Conservation (phyloP, 768 basidiomycete genomes). For the Suillus spraguei region DNA sequence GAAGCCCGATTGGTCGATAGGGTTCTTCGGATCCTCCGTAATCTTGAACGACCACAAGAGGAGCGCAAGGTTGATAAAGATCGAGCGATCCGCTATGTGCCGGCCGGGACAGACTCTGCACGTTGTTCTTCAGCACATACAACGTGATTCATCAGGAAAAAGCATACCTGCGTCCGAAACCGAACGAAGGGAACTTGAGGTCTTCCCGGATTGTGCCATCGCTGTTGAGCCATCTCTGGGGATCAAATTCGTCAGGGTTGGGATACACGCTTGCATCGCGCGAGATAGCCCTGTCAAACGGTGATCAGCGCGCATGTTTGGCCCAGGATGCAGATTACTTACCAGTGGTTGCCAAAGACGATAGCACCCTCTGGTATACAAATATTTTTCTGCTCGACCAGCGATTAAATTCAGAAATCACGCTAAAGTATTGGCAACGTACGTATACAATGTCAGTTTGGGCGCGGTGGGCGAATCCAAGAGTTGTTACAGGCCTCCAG, state of each 20-base stretch:
- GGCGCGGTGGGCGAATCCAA: slow-evolving; percentile 65
- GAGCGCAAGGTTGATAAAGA: slow-evolving; percentile 67
- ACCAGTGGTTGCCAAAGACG: slow-evolving; percentile 42
- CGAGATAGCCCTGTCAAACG: slow-evolving; percentile 47
- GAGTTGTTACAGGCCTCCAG: slow-evolving; percentile 42
- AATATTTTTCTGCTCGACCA: slow-evolving; percentile 30
- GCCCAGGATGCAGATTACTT: not conserved
- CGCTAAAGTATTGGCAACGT: slow-evolving; percentile 11
- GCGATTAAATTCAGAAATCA: not conserved
- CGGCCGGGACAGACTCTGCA: slow-evolving; percentile 68
- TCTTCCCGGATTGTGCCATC: slow-evolving; percentile 49
- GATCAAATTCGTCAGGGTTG: slow-evolving; percentile 60
- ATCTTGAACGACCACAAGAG: slow-evolving; percentile 69
- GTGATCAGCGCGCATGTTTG: not conserved
- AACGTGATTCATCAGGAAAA: not conserved
- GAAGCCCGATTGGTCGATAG: slow-evolving; percentile 64
- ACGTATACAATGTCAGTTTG: slow-evolving; percentile 68
- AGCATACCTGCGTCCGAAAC: slow-evolving; percentile 50
- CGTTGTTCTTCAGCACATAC: not conserved
- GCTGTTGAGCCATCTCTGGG: slow-evolving; percentile 54
- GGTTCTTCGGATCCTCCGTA: slow-evolving; percentile 47
- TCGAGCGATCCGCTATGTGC: slow-evolving; percentile 60
- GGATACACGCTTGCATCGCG: slow-evolving; percentile 61
- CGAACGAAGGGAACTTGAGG: slow-evolving; percentile 54
- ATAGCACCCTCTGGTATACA: slow-evolving; percentile 40